Percentiles rank a stretch among this genome's conserved stretches.
Evolutionary conservation across 345 rosid genomes (phyloP).

Genomic region (Rhodomyrtus tomentosa): DNA sequence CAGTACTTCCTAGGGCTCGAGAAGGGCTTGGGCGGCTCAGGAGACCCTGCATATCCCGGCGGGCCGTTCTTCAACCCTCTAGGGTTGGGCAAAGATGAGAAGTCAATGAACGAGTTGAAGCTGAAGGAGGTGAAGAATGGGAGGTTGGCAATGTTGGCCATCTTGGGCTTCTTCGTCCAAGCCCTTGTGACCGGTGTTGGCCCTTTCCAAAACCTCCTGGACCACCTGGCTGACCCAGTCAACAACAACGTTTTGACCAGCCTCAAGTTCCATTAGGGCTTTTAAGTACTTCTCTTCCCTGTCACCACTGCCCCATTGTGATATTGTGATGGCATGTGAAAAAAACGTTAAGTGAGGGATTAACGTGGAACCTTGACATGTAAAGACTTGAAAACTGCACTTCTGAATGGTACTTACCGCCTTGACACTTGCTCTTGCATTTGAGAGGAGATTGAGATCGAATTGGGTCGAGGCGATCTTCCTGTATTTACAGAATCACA

Average conservation of each 20-base stretch:
- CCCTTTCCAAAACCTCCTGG: slow-evolving; percentile 90
- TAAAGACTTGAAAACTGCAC: neutral
- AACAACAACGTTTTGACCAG: slow-evolving; percentile 92
- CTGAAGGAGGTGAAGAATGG: slow-evolving; percentile 95
- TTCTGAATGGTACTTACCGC: neutral
- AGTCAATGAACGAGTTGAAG: slow-evolving; percentile 79
- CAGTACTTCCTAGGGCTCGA: slow-evolving; percentile 90
- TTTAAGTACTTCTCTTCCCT: neutral
- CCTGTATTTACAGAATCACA: neutral
- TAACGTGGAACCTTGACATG: neutral
- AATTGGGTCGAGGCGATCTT: neutral
- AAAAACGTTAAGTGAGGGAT: slow-evolving; percentile 8
- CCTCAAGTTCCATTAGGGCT: slow-evolving; percentile 77
- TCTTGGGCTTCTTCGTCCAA: slow-evolving; percentile 71
- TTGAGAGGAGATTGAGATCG: neutral
- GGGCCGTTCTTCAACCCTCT: slow-evolving; percentile 96
- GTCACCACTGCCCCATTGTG: neutral
- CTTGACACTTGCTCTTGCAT: neutral
- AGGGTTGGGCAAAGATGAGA: slow-evolving; percentile 85
- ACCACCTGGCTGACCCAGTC: slow-evolving; percentile 89
- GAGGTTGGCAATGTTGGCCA: slow-evolving; percentile 83
- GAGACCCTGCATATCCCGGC: slow-evolving; percentile 81
- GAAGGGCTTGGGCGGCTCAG: slow-evolving; percentile 77
- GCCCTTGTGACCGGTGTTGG: slow-evolving; percentile 85
- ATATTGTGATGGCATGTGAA: slow-evolving; percentile 33